Evolutionary conservation across 345 rosid genomes (phyloP), one percentile per base, ranked within the genome.

Genomic region (Gossypium australe): DNA sequence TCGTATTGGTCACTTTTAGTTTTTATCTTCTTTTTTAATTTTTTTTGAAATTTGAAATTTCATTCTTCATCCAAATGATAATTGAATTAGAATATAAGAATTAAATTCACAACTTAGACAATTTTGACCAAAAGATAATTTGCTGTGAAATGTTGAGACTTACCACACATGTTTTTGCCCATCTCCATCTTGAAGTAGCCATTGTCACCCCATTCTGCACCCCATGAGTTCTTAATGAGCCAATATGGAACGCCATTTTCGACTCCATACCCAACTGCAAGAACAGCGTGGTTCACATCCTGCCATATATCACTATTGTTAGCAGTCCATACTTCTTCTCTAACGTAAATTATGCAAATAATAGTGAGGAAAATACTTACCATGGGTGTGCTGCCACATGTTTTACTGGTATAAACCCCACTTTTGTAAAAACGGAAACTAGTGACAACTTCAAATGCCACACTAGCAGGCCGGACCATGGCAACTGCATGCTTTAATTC

Each of bases 161-260:
- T 82, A 95, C 99, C 99, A 75, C 99, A 91, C 98, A 93, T 95
- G 89, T 93, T 95, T 78, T 90, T 93, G 57, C 98, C 98, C 87
- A 89, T 27, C 78, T 89, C 97, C 98, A 95, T 95, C 89, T 93
- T 95, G 86, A 95, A 95, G 87, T 91, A 93, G 47, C 99, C 98
- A 58, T 82, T 63, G 75, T 86, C 87, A 1, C 99, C 98, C 98
- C 98, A 94, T 16, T 57, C 51, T 41, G 25, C 83, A 60, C 98
- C 98, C 98, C 98, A 90, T 24, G 99, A 95, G 85, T 95, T 93
- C 93, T 95, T 93, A 70, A 93, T 82, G 52, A 95, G 87, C 99
- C 99, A 95, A 79, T 89, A 92, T 4, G 92, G 92, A 7, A 90
- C 81, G 47, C 90, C 94, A 59, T 86, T 59, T 83, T 93, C 98